Conservation (phyloP, 2,329 filamentous ascomycete genomes). For the Berkeleyomyces rouxiae region DNA sequence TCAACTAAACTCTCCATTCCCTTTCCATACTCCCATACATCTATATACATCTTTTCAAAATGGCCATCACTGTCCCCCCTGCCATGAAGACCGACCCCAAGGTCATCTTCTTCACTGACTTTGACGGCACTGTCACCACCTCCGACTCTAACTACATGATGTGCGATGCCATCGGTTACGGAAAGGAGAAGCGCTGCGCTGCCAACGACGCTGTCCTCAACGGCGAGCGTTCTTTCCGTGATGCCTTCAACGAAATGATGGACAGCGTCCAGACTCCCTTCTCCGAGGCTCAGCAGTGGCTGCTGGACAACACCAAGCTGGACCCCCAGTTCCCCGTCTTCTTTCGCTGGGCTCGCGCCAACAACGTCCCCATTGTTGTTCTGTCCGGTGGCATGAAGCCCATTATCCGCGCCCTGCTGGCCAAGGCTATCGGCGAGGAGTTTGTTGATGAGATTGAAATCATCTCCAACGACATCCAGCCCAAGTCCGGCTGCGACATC, state of each 20-base stretch:
- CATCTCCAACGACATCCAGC: constrained; percentile 66
- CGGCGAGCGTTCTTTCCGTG: constrained; percentile 56
- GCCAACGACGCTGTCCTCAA: constrained; percentile 65
- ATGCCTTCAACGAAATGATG: constrained; percentile 83
- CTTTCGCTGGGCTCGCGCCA: constrained; percentile 60
- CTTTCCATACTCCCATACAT: not conserved
- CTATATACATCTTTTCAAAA: constrained; percentile 8
- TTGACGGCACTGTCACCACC: constrained; percentile 85
- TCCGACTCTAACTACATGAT: constrained; percentile 51
- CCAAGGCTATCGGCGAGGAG: constrained; percentile 60
- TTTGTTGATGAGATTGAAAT: constrained; percentile 69
- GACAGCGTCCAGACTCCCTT: constrained; percentile 70
- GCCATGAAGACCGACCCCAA: constrained; percentile 50
- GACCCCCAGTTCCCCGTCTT: constrained; percentile 83
- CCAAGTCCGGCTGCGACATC: constrained; percentile 49
- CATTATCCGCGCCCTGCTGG: constrained; percentile 69
- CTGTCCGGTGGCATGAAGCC: constrained; percentile 86
- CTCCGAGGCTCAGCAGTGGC: constrained; percentile 60
- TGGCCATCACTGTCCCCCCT: constrained; percentile 12
- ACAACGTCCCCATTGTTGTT: constrained; percentile 85
- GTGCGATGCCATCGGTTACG: constrained; percentile 87
- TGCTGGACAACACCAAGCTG: constrained; percentile 69
- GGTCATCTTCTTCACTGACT: constrained; percentile 98
- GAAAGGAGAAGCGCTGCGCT: constrained; percentile 49
- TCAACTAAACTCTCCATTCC: not conserved